Conservation (phyloP, 768 basidiomycete genomes). For the Hygrophoropsis aurantiaca region DNA sequence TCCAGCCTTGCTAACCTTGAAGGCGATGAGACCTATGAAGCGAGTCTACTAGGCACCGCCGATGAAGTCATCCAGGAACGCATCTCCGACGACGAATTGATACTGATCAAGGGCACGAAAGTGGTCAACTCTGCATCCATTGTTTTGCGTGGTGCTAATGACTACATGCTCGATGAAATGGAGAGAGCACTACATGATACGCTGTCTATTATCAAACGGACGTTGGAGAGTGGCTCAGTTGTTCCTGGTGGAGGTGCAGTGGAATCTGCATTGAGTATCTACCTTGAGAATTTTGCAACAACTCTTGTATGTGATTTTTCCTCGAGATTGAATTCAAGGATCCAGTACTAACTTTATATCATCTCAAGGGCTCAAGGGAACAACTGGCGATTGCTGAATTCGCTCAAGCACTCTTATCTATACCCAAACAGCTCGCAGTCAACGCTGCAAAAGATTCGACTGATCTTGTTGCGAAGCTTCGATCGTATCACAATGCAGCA, state of each 20-base stretch:
- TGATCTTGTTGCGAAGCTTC: slow-evolving; percentile 93
- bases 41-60: slow-evolving; percentile 84
- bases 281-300: slow-evolving; percentile 98
- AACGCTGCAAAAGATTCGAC: slow-evolving; percentile 99
- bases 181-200: slow-evolving; percentile 95
- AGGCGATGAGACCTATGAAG: slow-evolving; percentile 96
- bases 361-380: slow-evolving; percentile 86
- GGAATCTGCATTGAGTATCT: slow-evolving; percentile 94
- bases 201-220: slow-evolving; percentile 93
- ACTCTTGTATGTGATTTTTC: slow-evolving; percentile 67
- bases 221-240: slow-evolving; percentile 91
- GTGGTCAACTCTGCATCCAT: slow-evolving; percentile 92
- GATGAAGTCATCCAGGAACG: slow-evolving; percentile 97
- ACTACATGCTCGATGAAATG: slow-evolving; percentile 99
- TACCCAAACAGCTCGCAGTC: slow-evolving; percentile 95
- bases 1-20: slow-evolving; percentile 94
- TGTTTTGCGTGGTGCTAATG: slow-evolving; percentile 94
- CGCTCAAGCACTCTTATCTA: slow-evolving; percentile 86
- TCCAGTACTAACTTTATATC: slow-evolving; percentile 3
- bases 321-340: slow-evolving; percentile 1
- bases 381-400: slow-evolving; percentile 99
- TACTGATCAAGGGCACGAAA: slow-evolving; percentile 96
- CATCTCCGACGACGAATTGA: slow-evolving; percentile 97
- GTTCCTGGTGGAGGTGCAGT: slow-evolving; percentile 98
- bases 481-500: slow-evolving; percentile 95